Percentiles rank a stretch among this genome's conserved stretches.
Conservation (phyloP, 208 protist species). For the Jaenimonas drosophilae region DNA sequence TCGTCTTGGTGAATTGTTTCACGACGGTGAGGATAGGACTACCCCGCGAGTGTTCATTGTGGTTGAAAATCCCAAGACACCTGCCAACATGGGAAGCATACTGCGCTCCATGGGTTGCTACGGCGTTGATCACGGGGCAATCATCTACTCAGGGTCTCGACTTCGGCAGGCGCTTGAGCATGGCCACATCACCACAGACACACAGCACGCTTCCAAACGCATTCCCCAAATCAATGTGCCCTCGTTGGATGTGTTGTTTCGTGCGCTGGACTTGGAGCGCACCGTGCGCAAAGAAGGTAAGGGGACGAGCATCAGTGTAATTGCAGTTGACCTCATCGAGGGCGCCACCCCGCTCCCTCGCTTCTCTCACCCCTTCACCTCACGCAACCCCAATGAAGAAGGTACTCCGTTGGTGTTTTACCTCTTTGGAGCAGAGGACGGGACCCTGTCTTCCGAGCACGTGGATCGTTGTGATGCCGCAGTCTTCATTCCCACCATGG, state of each 20-base stretch:
- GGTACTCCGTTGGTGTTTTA: slow-evolving; percentile 46
- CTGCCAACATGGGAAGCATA: slow-evolving; percentile 52
- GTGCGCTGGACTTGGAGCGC: slow-evolving; percentile 9
- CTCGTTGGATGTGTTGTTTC: slow-evolving; percentile 24
- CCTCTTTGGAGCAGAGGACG: slow-evolving; percentile 59
- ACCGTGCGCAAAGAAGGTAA: background rate
- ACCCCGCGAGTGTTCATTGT: slow-evolving; percentile 32
- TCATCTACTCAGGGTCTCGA: slow-evolving; percentile 48
- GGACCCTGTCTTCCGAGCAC: slow-evolving; percentile 23
- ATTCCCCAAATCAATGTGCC: slow-evolving; percentile 25
- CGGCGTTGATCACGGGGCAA: slow-evolving; percentile 2
- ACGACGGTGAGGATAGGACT: no score
- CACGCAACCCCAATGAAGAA: background rate
- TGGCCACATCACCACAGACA: slow-evolving; percentile 19
- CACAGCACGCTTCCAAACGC: slow-evolving; percentile 16
- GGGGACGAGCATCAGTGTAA: slow-evolving; percentile 8
- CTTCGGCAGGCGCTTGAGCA: slow-evolving; percentile 19
- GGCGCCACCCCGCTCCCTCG: slow-evolving; percentile 25
- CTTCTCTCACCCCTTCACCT: slow-evolving; percentile 22
- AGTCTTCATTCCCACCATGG: slow-evolving; percentile 51
- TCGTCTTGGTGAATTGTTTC: no score
- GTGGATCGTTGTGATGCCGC: slow-evolving; percentile 40
- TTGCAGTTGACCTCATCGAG: slow-evolving; percentile 61
- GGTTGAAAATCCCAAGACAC: slow-evolving; percentile 64
- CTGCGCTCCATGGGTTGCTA: slow-evolving; percentile 53